Conservation (phyloP, 2,329 filamentous ascomycete genomes). For the Gremmenia infestans region DNA sequence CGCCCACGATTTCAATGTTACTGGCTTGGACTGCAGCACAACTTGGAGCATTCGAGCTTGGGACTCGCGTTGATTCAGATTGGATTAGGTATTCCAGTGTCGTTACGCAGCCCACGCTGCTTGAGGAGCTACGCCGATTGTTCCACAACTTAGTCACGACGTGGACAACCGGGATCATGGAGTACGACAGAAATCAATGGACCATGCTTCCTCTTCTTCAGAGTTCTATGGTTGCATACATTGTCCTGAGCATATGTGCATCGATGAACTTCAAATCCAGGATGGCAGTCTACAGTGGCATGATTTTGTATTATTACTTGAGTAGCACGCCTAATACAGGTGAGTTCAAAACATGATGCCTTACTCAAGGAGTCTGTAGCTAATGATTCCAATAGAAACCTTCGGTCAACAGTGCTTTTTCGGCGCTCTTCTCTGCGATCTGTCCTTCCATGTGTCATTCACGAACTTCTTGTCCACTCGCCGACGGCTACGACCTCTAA, state of each 20-base stretch:
- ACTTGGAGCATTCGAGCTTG: conserved; percentile 50
- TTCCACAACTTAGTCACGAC: conserved; percentile 42
- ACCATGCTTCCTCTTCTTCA: conserved; percentile 49
- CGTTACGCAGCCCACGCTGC: conserved; percentile 38
- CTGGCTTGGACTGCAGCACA: conserved; percentile 52
- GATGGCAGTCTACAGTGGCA: conserved; percentile 40
- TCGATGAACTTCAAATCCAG: conserved; percentile 45
- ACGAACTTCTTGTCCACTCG: conserved; percentile 42
- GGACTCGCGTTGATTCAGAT: conserved; percentile 51
- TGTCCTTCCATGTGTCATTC: conserved; percentile 46
- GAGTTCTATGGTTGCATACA: conserved; percentile 51
- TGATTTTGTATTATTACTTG: no score
- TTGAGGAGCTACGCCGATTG: conserved; percentile 40
- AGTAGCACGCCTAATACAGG: no score
- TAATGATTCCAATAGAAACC: no score
- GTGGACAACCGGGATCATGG: conserved; percentile 46
- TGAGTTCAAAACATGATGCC: no score
- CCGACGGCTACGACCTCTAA: conserved; percentile 38
- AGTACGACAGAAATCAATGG: conserved; percentile 56
- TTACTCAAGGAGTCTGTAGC: no score
- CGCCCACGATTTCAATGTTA: conserved; percentile 48
- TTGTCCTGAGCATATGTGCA: conserved; percentile 46
- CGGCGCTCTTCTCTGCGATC: conserved; percentile 57
- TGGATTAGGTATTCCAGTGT: conserved; percentile 50
- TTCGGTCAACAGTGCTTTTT: conserved; percentile 57